phyloP scores from a whole-genome alignment of 768 basidiomycete species.

The Cubamyces sp. region DNA sequence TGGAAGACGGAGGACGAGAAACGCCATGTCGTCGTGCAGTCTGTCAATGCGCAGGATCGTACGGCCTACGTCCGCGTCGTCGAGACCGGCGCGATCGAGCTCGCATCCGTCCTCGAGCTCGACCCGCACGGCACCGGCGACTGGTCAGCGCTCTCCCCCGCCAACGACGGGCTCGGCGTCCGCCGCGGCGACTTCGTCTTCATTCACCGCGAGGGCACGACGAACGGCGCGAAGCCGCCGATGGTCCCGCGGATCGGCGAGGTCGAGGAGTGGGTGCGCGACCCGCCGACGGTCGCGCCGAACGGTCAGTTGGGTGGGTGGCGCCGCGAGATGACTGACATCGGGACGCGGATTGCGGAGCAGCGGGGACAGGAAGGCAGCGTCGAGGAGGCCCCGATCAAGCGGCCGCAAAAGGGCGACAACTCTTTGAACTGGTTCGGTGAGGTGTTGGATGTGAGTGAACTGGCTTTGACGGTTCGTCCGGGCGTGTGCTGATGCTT shows the following conservation, averaged over 20 bases:
- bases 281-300: conserved; percentile 48
- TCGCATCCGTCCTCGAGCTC: conserved; percentile 84
- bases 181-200: conserved; percentile 85
- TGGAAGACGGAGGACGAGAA: conserved; percentile 77
- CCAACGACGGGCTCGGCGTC: conserved; percentile 73
- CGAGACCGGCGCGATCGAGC: conserved; percentile 58
- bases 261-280: conserved; percentile 77
- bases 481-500: conserved; percentile 8
- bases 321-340: conserved; percentile 71
- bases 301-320: conserved; percentile 65
- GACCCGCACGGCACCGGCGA: conserved; percentile 80
- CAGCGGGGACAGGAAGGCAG: conserved; percentile 42
- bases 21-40: conserved; percentile 76
- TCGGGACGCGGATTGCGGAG: conserved; percentile 62
- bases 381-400: conserved; percentile 46
- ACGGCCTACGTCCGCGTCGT: conserved; percentile 67
- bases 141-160: conserved; percentile 44
- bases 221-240: conserved; percentile 72
- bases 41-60: conserved; percentile 70
- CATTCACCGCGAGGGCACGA: conserved; percentile 67
- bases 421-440: conserved; percentile 76
- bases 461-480: background rate
- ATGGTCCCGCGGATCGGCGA: conserved; percentile 86
- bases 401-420: conserved; percentile 45
- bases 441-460: conserved; percentile 74